phyloP scores from a whole-genome alignment of 306 rosid species.

The Cyamopsis tetragonoloba region DNA sequence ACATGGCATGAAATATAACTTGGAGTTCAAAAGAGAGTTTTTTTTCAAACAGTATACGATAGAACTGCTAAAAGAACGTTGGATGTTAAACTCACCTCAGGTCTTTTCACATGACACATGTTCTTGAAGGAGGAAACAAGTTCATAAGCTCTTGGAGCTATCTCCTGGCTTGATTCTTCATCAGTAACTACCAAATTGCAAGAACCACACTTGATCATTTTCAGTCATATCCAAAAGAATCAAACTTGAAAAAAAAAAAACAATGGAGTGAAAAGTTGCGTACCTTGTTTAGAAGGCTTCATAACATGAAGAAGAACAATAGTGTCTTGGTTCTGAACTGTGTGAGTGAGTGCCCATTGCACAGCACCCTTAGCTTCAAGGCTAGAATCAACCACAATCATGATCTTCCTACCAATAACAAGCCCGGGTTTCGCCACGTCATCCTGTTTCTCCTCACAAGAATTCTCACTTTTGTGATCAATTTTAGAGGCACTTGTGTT shows the following conservation, averaged over 20 bases:
- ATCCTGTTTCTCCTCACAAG: slow-evolving; percentile 30
- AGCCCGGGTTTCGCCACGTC: slow-evolving; percentile 40
- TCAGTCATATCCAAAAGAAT: background rate
- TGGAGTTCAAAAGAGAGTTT: too few relatives aligned
- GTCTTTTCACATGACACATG: slow-evolving; percentile 64
- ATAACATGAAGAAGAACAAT: slow-evolving; percentile 71
- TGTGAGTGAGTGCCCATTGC: slow-evolving; percentile 91
- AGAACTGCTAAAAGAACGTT: background rate
- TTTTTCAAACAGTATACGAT: too few relatives aligned
- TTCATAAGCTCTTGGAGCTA: slow-evolving; percentile 60
- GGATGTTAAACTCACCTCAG: slow-evolving; percentile 55
- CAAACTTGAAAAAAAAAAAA: background rate
- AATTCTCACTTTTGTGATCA: slow-evolving; percentile 23
- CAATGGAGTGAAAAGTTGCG: background rate
- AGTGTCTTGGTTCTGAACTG: slow-evolving; percentile 72
- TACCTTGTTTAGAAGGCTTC: slow-evolving; percentile 69
- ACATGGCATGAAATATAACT: too few relatives aligned
- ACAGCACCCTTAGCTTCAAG: slow-evolving; percentile 77
- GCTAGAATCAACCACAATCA: slow-evolving; percentile 94
- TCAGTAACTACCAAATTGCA: slow-evolving; percentile 32
- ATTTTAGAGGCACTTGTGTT: slow-evolving; percentile 17
- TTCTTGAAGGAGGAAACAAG: slow-evolving; percentile 60
- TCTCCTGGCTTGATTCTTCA: slow-evolving; percentile 46
- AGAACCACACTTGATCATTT: background rate
- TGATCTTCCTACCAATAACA: slow-evolving; percentile 58